Base-by-base conservation (phyloP, 2,329 filamentous ascomycete species). In the Colletotrichum tropicicola region DNA sequence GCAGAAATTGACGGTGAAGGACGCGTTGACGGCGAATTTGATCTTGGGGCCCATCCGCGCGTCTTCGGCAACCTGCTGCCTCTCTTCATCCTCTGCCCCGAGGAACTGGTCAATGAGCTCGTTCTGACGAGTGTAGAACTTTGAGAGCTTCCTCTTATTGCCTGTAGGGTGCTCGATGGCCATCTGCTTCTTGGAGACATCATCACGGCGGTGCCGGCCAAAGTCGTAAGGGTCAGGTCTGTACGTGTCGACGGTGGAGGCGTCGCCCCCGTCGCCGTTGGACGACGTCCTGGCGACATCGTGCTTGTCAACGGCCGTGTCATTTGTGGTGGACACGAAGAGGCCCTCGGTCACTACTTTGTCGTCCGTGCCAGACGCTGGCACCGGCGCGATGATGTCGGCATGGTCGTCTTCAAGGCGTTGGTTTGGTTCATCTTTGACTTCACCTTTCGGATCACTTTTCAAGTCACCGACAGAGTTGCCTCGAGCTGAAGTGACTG, bases 61-160 rank as follows among this genome's bases (percentile, higher is more conserved):
- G 49, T 81, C 80, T 70, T 88, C 85, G 48, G 85, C 80, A 44
- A 83, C 75, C 55, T 82, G 80, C 37, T 83, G 74, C 3, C 79
- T 79, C 74, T 88, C 85, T 70, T 88, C 86, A 67, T 87, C 83
- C 23, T 80, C 80, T 63, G 83, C 85, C 30, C 84, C 81, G 7
- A 89, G 81, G 67, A 87, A 87, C 63, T 79, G 77, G 70, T 84
- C 80, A 65, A 85, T 84, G 35, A 83, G 77, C 35, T 80, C 75
- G 68, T 84, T 84, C 69, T 84, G 82, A 10, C 77, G 75, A 8
- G 76, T 79, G 68, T 84, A 84, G 69, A 82, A 84, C 69, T 80
- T 80, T 69, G 79, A 80, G 53, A 84, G 72, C 67, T 79, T 75
- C 48, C 68, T 77, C 68, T 78, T 78, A 68, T 83, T 77, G 25